These are phyloP conservation scores for Leccinum variicolor DNA, from an alignment of 768 basidiomycete species.

Conservation along the genomic window DNA sequence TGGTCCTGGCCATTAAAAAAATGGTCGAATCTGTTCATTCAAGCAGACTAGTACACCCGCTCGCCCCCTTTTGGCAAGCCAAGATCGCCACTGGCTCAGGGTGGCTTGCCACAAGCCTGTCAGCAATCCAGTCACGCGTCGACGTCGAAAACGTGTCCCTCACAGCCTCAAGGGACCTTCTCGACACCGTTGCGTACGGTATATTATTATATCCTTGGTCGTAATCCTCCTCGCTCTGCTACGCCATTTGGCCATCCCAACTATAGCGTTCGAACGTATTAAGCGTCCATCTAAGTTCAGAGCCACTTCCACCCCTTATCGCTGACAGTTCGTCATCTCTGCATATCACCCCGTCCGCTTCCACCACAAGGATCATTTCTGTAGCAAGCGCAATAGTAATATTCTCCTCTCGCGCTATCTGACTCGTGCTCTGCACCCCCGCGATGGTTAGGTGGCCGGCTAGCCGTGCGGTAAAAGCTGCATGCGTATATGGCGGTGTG, in stretches of 20 bases:
- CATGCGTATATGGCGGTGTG: slow-evolving; percentile 69
- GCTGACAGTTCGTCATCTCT: slow-evolving; percentile 60
- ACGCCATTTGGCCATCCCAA: slow-evolving; percentile 63
- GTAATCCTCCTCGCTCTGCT: slow-evolving; percentile 3
- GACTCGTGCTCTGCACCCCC: slow-evolving; percentile 56
- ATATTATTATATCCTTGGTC: slow-evolving; percentile 6
- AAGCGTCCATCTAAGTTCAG: slow-evolving; percentile 70
- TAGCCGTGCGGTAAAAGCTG: slow-evolving; percentile 68
- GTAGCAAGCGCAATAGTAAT: slow-evolving; percentile 69
- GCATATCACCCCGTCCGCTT: slow-evolving; percentile 66
- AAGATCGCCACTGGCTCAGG: slow-evolving; percentile 21
- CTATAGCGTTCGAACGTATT: slow-evolving; percentile 65
- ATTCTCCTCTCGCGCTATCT: slow-evolving; percentile 69
- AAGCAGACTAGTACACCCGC: background rate
- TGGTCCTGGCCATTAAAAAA: slow-evolving; percentile 1
- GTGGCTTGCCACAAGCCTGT: background rate
- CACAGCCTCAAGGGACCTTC: slow-evolving; percentile 14
- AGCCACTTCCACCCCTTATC: slow-evolving; percentile 40
- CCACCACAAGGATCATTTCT: slow-evolving; percentile 78
- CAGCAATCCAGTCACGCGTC: slow-evolving; percentile 1
- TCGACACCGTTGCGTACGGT: slow-evolving; percentile 9
- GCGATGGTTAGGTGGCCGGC: slow-evolving; percentile 47
- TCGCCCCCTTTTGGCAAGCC: slow-evolving; percentile 2
- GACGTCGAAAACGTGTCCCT: slow-evolving; percentile 29
- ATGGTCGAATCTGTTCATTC: slow-evolving; percentile 6